Conservation (phyloP, 352 stramenopile genomes). For the Pythium plurisporium region DNA sequence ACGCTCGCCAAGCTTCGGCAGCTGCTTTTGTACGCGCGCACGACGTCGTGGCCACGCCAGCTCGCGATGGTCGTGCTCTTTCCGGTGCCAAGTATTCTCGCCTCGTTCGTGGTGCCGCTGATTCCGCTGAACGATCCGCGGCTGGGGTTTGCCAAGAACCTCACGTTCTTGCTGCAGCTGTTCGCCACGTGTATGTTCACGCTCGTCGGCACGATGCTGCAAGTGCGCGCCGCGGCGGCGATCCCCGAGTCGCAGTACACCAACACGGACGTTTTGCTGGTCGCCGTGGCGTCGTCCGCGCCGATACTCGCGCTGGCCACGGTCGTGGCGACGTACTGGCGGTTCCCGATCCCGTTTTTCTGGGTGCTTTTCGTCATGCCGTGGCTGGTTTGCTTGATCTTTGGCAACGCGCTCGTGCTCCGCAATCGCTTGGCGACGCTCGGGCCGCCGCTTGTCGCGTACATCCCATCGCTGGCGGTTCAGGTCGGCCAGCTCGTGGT, state of each 20-base stretch:
- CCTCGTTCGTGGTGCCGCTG: background rate
- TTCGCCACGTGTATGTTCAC: background rate
- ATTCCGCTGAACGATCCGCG: background rate
- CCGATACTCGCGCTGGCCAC: background rate
- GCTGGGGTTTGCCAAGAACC: background rate
- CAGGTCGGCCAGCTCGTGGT: slow-evolving; percentile 4
- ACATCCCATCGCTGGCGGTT: background rate
- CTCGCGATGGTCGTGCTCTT: background rate
- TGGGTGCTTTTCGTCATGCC: background rate
- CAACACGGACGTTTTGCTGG: background rate
- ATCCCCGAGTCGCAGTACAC: background rate
- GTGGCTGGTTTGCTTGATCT: background rate
- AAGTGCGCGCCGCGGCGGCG: background rate
- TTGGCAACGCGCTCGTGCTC: background rate
- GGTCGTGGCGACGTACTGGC: background rate
- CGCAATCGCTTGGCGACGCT: background rate
- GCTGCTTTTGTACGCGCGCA: background rate
- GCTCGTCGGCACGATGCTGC: background rate
- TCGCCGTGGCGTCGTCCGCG: background rate
- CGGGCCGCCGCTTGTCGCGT: background rate
- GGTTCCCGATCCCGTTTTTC: slow-evolving; percentile 3
- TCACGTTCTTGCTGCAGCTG: background rate
- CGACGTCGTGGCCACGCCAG: background rate
- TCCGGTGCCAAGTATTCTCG: background rate
- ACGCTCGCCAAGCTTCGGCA: background rate